Base-by-base conservation (phyloP, 257 asterid species). In the Eustoma russellianum region DNA sequence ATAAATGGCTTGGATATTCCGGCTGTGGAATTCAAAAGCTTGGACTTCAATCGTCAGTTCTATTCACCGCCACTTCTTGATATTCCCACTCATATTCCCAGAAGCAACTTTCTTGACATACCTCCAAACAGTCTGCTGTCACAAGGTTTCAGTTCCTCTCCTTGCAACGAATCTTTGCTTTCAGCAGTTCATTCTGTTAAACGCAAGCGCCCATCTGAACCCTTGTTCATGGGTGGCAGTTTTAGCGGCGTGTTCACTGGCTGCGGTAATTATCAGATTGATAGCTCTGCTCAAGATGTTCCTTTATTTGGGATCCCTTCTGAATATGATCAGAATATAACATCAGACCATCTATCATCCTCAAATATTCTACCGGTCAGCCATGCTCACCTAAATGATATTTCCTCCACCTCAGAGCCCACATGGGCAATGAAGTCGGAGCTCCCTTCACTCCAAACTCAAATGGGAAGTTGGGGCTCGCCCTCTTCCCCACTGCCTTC, bases 381-480 rank as follows among this genome's bases (percentile, higher is more conserved):
- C 81, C 83, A 77, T 70, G 83, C 80, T 72, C 17, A 52, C 55
- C 49, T 76, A 72, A 38, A 38, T 38, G 43, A 38, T 10, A 38
- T 11, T 38, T 59, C 83, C 77, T 74, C 95, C 71, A 69, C 95
- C 77, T 83, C 76, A 5, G 83, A 74, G 80, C 87, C 85, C 77
- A n/a, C 59, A 57, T 74, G 86, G 94, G 77, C 80, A 19, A 63
- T 38, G 89, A 81, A 81, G 82, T 28, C 59, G 80, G 97, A 86
- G 93, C 97, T 90, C 93, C 96, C 96, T 90, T 90, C 96, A 76
- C 70, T 81, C 96, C 97, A 89, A 89, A 89, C 70, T 67, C 83
- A 57, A 59, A 72, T 53, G 46, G 86, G 67, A 55, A 71, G 64
- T 59, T 85, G 94, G 93, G 83, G 74, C 41, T 70, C 78, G n/a